Evolutionary conservation across 495 filamentous ascomycete genomes (phyloP).

Genomic region (Podospora pseudocomata): DNA sequence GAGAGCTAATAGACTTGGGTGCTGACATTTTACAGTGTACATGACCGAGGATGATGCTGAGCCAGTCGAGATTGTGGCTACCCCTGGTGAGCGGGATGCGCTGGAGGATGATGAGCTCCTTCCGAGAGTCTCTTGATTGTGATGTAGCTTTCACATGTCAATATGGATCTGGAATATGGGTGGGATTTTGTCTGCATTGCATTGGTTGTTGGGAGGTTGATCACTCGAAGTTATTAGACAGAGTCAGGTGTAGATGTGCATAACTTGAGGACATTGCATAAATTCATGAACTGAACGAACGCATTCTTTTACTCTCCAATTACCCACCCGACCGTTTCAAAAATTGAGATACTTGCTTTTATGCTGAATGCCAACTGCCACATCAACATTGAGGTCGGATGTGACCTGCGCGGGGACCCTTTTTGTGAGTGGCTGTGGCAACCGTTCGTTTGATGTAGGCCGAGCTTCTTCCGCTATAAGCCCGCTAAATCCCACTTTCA

Average conservation of each 20-base stretch:
- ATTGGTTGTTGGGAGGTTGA: background rate
- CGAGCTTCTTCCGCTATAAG: background rate
- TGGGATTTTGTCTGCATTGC: background rate
- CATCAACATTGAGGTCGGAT: background rate
- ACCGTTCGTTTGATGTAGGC: background rate
- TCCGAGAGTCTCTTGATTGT: constrained; percentile 12
- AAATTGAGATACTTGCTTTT: background rate
- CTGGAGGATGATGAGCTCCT: constrained; percentile 32
- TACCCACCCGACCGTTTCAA: background rate
- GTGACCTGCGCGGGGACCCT: background rate
- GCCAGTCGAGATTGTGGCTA: background rate
- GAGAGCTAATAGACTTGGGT: background rate
- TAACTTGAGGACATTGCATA: background rate
- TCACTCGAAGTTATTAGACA: background rate
- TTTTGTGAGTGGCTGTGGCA: background rate
- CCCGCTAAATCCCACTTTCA: background rate
- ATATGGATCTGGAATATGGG: background rate
- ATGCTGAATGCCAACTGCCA: background rate
- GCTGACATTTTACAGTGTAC: constrained; percentile 25
- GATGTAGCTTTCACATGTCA: background rate
- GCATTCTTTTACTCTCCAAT: background rate
- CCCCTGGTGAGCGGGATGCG: constrained; percentile 14
- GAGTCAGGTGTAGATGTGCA: background rate
- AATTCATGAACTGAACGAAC: background rate
- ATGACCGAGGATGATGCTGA: constrained; percentile 22